Base-by-base conservation (phyloP, 768 basidiomycete species). In the Agrocybe chaxingu region DNA sequence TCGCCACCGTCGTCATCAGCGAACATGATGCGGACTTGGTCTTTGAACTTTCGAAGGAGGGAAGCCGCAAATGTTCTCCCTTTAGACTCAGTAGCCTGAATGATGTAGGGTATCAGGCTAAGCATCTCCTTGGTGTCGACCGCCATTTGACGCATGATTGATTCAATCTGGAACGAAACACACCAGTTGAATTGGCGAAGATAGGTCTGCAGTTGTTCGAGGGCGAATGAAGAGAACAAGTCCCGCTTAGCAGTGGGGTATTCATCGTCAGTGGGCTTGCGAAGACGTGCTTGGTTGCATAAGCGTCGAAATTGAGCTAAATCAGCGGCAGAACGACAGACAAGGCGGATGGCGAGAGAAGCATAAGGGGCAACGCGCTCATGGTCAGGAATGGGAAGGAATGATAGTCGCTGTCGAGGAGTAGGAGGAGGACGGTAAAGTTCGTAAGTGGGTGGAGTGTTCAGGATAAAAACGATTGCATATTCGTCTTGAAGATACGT, bases 161-260 rank as follows among this genome's bases (percentile, higher is more conserved):
- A 68, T 50, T 82, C 78, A 31, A 85, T 64, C 58, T 87, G 84
- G 55, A 84, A 86, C 0, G 81, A 76, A n/a, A 86, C 70, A 37
- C 55, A 54, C 79, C 78, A 84, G 7, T 71, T 62, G 10, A 81
- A 59, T 11, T 33, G 34, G 16, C 42, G 53, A 29, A 79, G 59
- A 65, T 71, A 73, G 2, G 10, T 16, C 8, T 64, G 52, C 32
- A 76, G 67, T 34, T 57, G 42, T 1, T 58, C 50, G 40, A 79
- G 58, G 2, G 63, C 63, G 7, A 19, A 29, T 7, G 52, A 30
- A 7, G 79, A 74, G 56, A 82, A 87, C 11, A 82, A 68, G 1
- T 54, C 58, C 19, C 78, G 68, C 30, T 60, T 60, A 13, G 70
- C 78, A 18, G 75, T 60, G 7, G 65, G 69, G 55, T 74, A 70